These are phyloP conservation scores for Dendrostoma leiphaemia DNA, from an alignment of 2,329 filamentous ascomycete species.

Conservation along the genomic window DNA sequence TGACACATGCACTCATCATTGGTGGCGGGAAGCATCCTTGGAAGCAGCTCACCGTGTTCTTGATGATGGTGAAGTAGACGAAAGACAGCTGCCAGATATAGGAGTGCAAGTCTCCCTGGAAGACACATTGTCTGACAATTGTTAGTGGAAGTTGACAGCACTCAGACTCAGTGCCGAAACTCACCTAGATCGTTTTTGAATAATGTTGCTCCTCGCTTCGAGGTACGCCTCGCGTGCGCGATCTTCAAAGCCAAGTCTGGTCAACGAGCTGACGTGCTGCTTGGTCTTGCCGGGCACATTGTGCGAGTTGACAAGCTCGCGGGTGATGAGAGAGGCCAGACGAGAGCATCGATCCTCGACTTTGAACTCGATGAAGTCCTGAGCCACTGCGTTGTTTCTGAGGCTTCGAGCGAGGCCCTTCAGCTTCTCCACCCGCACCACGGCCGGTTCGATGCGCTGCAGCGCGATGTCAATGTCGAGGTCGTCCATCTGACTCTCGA, in stretches of 20 bases:
- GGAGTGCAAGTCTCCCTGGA: conserved; percentile 86
- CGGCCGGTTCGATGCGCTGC: conserved; percentile 83
- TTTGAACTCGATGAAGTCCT: conserved; percentile 90
- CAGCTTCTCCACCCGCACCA: conserved; percentile 80
- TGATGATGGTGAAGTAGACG: conserved; percentile 91
- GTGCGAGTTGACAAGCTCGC: conserved; percentile 75
- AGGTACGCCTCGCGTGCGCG: conserved; percentile 85
- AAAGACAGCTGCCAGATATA: conserved; percentile 96
- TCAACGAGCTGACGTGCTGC: conserved; percentile 79
- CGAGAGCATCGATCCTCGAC: conserved; percentile 80
- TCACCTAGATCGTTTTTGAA: conserved; percentile 81
- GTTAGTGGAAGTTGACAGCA: conserved; percentile 24
- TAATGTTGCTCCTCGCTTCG: conserved; percentile 70
- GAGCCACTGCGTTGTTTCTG: conserved; percentile 81
- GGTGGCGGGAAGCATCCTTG: conserved; percentile 80
- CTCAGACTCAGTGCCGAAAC: conserved; percentile 22
- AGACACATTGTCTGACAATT: conserved; percentile 77
- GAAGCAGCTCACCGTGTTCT: conserved; percentile 88
- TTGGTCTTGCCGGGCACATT: conserved; percentile 75
- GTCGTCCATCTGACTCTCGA: conserved; percentile 92
- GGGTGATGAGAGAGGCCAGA: conserved; percentile 72
- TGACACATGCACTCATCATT: conserved; percentile 92
- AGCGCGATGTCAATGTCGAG: conserved; percentile 94
- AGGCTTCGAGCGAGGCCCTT: conserved; percentile 75
- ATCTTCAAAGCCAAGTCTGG: conserved; percentile 86